Evolutionary conservation across 352 stramenopile species (phyloP).

Genomic region (Phytophthora citricola): DNA sequence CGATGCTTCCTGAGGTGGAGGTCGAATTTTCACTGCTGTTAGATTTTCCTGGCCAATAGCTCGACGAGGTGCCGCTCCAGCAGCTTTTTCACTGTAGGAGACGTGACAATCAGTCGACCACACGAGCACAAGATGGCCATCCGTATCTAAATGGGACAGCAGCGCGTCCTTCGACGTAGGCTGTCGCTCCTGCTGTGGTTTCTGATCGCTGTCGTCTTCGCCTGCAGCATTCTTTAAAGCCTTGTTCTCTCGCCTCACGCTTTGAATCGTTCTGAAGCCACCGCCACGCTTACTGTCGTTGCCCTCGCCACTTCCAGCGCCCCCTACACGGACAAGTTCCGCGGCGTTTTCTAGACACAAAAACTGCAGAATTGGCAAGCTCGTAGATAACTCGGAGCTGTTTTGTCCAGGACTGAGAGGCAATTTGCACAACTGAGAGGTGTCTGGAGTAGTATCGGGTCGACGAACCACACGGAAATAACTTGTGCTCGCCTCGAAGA

Average conservation of each 20-base stretch:
- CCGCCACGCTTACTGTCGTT: slow-evolving; percentile 50
- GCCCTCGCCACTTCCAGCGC: slow-evolving; percentile 31
- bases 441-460: background rate
- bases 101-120: slow-evolving; percentile 58
- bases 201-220: slow-evolving; percentile 29
- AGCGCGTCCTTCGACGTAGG: slow-evolving; percentile 69
- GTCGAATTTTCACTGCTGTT: slow-evolving; percentile 65
- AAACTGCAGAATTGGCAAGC: slow-evolving; percentile 71
- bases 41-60: slow-evolving; percentile 73
- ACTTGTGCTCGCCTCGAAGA: slow-evolving; percentile 75
- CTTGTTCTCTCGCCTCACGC: slow-evolving; percentile 87
- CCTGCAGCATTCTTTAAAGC: slow-evolving; percentile 51
- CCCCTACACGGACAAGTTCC: slow-evolving; percentile 43
- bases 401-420: slow-evolving; percentile 21
- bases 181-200: slow-evolving; percentile 46
- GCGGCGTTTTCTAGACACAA: slow-evolving; percentile 78
- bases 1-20: slow-evolving; percentile 45
- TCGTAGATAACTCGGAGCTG: slow-evolving; percentile 19
- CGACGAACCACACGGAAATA: slow-evolving; percentile 76
- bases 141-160: slow-evolving; percentile 51
- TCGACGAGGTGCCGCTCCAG: slow-evolving; percentile 22
- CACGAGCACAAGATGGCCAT: slow-evolving; percentile 72
- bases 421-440: slow-evolving; percentile 26
- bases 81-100: slow-evolving; percentile 24
- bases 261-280: slow-evolving; percentile 87